These are phyloP conservation scores for Globisporangium radiosum DNA, from an alignment of 352 stramenopile genomes.

Conservation along the genomic window DNA sequence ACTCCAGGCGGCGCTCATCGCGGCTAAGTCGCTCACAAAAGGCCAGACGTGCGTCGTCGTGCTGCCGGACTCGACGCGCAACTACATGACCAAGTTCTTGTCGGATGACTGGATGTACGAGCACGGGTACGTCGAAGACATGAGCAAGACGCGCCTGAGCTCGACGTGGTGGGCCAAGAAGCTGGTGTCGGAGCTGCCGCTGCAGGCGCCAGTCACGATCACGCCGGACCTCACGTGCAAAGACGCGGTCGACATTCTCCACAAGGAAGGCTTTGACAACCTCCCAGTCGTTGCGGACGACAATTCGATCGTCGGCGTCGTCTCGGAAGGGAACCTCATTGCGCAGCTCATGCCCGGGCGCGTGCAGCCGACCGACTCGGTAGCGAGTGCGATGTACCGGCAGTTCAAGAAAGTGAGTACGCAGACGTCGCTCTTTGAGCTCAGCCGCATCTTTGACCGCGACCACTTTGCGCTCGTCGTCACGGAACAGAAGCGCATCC, in stretches of 20 bases:
- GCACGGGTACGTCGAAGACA: constrained; percentile 64
- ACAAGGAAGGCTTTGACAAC: constrained; percentile 86
- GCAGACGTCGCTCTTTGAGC: constrained; percentile 79
- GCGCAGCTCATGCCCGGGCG: constrained; percentile 85
- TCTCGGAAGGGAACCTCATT: constrained; percentile 95
- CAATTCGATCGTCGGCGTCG: constrained; percentile 85
- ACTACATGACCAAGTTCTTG: constrained; percentile 98
- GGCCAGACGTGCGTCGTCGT: constrained; percentile 93
- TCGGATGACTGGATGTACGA: constrained; percentile 93
- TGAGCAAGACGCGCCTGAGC: constrained; percentile 62
- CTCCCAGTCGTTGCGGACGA: constrained; percentile 66
- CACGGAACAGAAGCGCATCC: constrained; percentile 23
- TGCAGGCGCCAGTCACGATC: constrained; percentile 85
- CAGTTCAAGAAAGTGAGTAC: constrained; percentile 91
- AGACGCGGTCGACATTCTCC: constrained; percentile 90
- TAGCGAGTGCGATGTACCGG: constrained; percentile 90
- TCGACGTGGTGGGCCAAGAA: constrained; percentile 93
- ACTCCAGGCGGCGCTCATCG: constrained; percentile 75
- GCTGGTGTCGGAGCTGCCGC: constrained; percentile 64
- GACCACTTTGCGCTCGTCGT: constrained; percentile 93
- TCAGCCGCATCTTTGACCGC: constrained; percentile 94
- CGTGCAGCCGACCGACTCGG: constrained; percentile 71
- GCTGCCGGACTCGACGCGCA: constrained; percentile 92
- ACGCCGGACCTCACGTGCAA: constrained; percentile 77
- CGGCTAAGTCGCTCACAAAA: constrained; percentile 64